phyloP scores from a whole-genome alignment of 371 early-diverging fungal species.

The Lichtheimia ornata region DNA sequence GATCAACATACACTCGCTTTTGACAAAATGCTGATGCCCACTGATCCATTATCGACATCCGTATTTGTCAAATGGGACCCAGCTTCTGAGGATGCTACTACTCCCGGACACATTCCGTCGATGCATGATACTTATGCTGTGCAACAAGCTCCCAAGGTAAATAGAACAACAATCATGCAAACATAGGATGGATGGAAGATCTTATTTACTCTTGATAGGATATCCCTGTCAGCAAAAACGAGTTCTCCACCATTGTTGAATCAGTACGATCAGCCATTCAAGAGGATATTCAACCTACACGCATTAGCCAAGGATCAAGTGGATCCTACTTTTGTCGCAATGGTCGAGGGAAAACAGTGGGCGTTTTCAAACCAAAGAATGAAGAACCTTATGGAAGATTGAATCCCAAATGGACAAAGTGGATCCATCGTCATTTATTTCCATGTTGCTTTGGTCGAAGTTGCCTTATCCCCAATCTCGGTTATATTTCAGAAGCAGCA shows the following conservation, averaged over 20 bases:
- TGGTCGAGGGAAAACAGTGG: constrained; percentile 72
- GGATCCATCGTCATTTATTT: constrained; percentile 86
- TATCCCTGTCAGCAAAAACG: constrained; percentile 42
- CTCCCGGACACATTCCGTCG: background rate
- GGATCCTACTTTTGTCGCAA: constrained; percentile 90
- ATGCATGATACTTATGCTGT: background rate
- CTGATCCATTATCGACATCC: constrained; percentile 41
- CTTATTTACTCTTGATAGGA: constrained; percentile 6
- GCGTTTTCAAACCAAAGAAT: constrained; percentile 93
- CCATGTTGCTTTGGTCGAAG: constrained; percentile 91
- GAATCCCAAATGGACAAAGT: constrained; percentile 95
- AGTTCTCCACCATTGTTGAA: constrained; percentile 63
- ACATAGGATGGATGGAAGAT: background rate
- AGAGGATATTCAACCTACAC: constrained; percentile 67
- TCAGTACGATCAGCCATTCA: constrained; percentile 74
- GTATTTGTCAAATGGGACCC: constrained; percentile 37
- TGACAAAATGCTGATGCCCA: constrained; percentile 12
- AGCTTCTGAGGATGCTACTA: background rate
- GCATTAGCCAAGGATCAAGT: constrained; percentile 80
- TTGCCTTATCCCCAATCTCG: constrained; percentile 86
- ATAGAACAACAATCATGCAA: background rate
- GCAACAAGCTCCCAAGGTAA: constrained; percentile 4
- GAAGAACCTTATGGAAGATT: constrained; percentile 92
- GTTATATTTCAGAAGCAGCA: constrained; percentile 87
- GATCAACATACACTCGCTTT: constrained; percentile 5